phyloP scores from a whole-genome alignment of 345 rosid species.

The Microthlaspi erraticum region DNA sequence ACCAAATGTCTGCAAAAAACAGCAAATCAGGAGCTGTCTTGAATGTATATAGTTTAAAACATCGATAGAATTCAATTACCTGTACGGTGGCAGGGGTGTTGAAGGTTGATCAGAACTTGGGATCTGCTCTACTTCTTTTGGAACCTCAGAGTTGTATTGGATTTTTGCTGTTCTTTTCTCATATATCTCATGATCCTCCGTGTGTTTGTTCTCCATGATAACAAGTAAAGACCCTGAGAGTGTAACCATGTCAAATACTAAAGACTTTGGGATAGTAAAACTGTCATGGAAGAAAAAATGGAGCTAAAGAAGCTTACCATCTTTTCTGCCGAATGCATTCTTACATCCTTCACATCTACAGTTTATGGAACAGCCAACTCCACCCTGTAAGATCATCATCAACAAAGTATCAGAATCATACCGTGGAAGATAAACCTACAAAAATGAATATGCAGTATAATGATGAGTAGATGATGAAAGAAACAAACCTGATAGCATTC shows the following conservation, averaged over 20 bases:
- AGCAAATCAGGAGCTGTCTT: slow-evolving; percentile 29
- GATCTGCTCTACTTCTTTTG: slow-evolving; percentile 61
- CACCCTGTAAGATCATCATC: slow-evolving; percentile 59
- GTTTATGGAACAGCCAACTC: slow-evolving; percentile 93
- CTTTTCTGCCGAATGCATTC: slow-evolving; percentile 85
- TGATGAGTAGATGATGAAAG: slow-evolving; percentile 12
- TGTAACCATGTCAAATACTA: slow-evolving; percentile 13
- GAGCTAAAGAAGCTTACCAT: slow-evolving; percentile 56
- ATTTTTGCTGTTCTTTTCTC: slow-evolving; percentile 50
- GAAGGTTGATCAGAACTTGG: slow-evolving; percentile 60
- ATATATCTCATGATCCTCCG: slow-evolving; percentile 61
- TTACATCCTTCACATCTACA: slow-evolving; percentile 98
- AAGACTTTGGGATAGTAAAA: not conserved
- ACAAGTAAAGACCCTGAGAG: slow-evolving; percentile 60
- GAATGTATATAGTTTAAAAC: slow-evolving; percentile 4
- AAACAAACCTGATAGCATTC: slow-evolving; percentile 95
- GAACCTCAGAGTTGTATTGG: slow-evolving; percentile 51
- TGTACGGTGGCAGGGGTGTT: slow-evolving; percentile 78
- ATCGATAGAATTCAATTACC: slow-evolving; percentile 48
- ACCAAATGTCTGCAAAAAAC: slow-evolving; percentile 55
- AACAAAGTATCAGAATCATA: slow-evolving; percentile 42
- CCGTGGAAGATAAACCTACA: not conserved
- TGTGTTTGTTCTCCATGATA: slow-evolving; percentile 60
- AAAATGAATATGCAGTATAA: slow-evolving; percentile 4
- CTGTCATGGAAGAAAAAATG: not conserved